Base-by-base conservation (phyloP, 768 basidiomycete genomes). In the Pleurotus pulmonarius region DNA sequence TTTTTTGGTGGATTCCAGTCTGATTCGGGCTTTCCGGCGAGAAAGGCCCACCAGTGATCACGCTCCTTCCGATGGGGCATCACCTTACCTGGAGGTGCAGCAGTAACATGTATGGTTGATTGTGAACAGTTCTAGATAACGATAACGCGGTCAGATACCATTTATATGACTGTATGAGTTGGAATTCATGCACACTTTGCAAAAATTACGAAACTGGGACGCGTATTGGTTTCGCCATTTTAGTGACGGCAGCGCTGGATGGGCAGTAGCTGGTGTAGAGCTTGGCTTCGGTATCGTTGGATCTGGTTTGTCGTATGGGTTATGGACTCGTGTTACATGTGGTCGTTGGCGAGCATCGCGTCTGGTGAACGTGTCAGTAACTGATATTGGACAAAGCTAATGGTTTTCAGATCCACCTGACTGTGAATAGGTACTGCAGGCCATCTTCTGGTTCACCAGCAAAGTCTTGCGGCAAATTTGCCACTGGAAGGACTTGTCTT, bases 31-130 rank as follows among this genome's bases (percentile, higher is more conserved):
- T 75, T 74, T 34, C 90, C 91, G 45, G 82, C 73, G 4, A 93
- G 69, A 60, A 85, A 93, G 13, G 79, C 78, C 91, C 91, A 92
- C 91, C 91, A 93, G 15, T 75, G 69, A 59, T 90, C 87, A 55
- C 91, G 78, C 57, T 89, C 83, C 64, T 80, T 85, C 65, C 79
- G 86, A 49, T 88, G 85, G 22, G 90, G 90, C 58, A 90, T 78
- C 41, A 77, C 56, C 59, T 71, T 78, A 13, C 58, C 67, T 45
- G 58, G 48, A 46, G 67, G 60, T 55, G 70, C 58, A 51, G 64
- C 60, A 22, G 74, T 70, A 44, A 82, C 75, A 60, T 75, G 70
- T 38, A 81, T 79, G 2, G 84, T 83, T 16, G 85, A 75, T 67
- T 91, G 89, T 26, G 70, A 69, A 34, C 85, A 63, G 67, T 93